These are phyloP conservation scores for Chrysosporium keratinophilum DNA, from an alignment of 2,329 filamentous ascomycete species.

Conservation along the genomic window DNA sequence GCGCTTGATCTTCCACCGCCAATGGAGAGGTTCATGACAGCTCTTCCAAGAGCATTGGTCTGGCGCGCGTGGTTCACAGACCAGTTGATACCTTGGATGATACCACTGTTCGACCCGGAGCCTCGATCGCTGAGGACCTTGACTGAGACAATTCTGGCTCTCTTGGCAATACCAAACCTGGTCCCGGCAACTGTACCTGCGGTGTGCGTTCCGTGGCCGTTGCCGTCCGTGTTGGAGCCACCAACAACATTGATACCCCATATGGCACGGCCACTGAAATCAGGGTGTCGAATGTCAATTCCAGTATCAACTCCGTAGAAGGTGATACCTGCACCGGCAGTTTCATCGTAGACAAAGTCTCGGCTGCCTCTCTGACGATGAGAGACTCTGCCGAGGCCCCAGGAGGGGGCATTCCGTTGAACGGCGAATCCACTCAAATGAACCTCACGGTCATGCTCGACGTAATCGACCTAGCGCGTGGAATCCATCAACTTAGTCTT, in stretches of 20 bases:
- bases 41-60: slow-evolving; percentile 24
- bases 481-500: background rate
- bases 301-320: slow-evolving; percentile 33
- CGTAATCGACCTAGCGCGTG: slow-evolving; percentile 14
- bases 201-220: slow-evolving; percentile 34
- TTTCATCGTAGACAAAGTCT: slow-evolving; percentile 29
- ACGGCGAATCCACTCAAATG: background rate
- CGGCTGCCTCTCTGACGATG: slow-evolving; percentile 19
- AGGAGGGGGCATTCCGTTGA: slow-evolving; percentile 20
- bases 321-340: slow-evolving; percentile 27
- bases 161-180: slow-evolving; percentile 31
- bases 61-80: slow-evolving; percentile 25
- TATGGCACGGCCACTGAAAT: slow-evolving; percentile 30
- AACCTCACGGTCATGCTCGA: slow-evolving; percentile 13
- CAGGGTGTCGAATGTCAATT: slow-evolving; percentile 26
- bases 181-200: slow-evolving; percentile 29
- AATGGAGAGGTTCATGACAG: slow-evolving; percentile 29
- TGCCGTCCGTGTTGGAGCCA: slow-evolving; percentile 16
- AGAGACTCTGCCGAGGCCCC: slow-evolving; percentile 30
- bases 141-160: slow-evolving; percentile 36
- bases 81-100: slow-evolving; percentile 42
- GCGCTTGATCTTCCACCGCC: slow-evolving; percentile 29
- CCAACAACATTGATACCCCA: slow-evolving; percentile 26
- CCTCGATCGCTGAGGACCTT: slow-evolving; percentile 41
- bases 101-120: slow-evolving; percentile 37